phyloP scores from a whole-genome alignment of 2,329 filamentous ascomycete species.

The Endothia cerciana region DNA sequence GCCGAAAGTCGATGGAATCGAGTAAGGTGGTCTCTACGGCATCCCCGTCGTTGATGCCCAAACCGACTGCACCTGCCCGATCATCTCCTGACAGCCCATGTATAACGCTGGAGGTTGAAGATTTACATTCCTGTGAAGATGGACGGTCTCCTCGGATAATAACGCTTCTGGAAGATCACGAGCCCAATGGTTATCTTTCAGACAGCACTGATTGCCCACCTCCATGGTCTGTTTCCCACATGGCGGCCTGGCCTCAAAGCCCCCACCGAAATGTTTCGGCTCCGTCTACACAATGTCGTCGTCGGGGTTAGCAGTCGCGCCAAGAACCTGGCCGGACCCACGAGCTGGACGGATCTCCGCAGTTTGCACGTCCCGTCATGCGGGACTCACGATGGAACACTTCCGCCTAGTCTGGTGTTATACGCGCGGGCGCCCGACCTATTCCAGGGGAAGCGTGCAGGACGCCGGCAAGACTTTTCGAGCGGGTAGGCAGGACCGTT shows the following conservation, averaged over 20 bases:
- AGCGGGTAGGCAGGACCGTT: background rate
- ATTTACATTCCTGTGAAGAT: background rate
- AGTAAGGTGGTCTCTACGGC: background rate
- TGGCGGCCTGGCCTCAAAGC: background rate
- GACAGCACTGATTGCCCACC: background rate
- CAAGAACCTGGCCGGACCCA: background rate
- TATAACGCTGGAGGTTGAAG: no score
- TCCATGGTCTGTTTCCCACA: background rate
- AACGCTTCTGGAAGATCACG: background rate
- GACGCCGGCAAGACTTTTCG: background rate
- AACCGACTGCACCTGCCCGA: background rate
- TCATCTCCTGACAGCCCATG: background rate
- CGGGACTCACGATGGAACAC: background rate
- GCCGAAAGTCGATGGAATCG: background rate
- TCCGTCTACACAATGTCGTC: background rate
- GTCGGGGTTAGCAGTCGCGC: background rate
- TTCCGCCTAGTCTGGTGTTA: constrained; percentile 1
- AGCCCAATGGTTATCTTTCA: background rate
- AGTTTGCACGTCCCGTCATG: background rate
- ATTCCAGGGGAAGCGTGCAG: background rate
- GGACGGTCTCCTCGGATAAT: background rate
- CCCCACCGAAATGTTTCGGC: background rate
- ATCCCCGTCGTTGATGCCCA: background rate
- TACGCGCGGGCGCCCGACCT: background rate
- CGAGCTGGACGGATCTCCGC: constrained; percentile 9